These are phyloP conservation scores for Xylariaceae sp. DNA, from an alignment of 2,329 filamentous ascomycete genomes.

Conservation along the genomic window DNA sequence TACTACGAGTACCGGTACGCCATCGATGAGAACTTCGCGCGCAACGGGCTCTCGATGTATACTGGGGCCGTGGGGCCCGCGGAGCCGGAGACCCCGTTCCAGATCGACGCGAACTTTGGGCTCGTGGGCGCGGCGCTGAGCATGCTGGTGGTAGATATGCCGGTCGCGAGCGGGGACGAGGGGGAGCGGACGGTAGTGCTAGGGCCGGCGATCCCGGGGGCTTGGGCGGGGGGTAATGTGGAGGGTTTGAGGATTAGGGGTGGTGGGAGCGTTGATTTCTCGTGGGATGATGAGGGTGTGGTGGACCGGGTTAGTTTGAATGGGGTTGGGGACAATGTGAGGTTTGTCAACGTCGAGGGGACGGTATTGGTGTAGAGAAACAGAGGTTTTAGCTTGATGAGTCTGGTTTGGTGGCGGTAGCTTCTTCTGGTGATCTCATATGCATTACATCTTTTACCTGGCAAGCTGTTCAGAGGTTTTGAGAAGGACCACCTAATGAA, in stretches of 20 bases:
- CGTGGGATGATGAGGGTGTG: slow-evolving; percentile 31
- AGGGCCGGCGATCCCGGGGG: slow-evolving; percentile 42
- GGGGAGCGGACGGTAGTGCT: slow-evolving; percentile 34
- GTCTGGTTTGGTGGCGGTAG: too few species aligned
- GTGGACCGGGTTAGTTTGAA: slow-evolving; percentile 1
- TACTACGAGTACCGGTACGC: slow-evolving; percentile 45
- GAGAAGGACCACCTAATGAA: too few species aligned
- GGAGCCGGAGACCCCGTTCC: slow-evolving; percentile 38
- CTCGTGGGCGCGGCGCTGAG: slow-evolving; percentile 43
- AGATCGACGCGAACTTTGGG: slow-evolving; percentile 58
- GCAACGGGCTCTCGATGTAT: slow-evolving; percentile 50
- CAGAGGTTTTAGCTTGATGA: too few species aligned
- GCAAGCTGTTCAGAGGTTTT: too few species aligned
- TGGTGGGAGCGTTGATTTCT: slow-evolving; percentile 38
- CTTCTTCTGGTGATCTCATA: too few species aligned
- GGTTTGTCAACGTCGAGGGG: not conserved
- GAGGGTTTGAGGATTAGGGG: slow-evolving; percentile 40
- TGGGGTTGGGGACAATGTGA: not conserved
- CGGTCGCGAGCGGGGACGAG: slow-evolving; percentile 9
- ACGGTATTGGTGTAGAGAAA: not conserved
- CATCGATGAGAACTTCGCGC: slow-evolving; percentile 44
- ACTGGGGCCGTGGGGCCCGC: slow-evolving; percentile 21
- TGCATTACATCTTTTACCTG: too few species aligned
- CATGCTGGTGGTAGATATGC: slow-evolving; percentile 49
- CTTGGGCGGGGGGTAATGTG: slow-evolving; percentile 41